Conservation (phyloP, 2,329 filamentous ascomycete species). For the Aspergillus amoenus region DNA sequence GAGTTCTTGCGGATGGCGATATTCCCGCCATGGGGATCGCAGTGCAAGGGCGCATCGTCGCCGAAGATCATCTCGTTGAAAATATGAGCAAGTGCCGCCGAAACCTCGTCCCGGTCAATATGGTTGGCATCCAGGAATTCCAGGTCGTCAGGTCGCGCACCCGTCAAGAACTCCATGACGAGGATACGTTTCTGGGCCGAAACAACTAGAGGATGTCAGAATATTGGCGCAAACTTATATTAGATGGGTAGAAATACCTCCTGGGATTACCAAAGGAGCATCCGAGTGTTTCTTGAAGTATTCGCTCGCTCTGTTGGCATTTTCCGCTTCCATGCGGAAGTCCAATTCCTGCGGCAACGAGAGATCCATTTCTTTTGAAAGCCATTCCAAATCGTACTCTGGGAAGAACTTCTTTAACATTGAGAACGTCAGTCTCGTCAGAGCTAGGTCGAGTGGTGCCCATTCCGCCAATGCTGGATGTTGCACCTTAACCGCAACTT, state of each 20-base stretch:
- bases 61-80: slow-evolving; percentile 99
- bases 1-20: slow-evolving; percentile 83
- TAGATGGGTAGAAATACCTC: slow-evolving; percentile 41
- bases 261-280: slow-evolving; percentile 82
- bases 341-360: slow-evolving; percentile 90
- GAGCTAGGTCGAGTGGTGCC: slow-evolving; percentile 79
- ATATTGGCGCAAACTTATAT: neutral
- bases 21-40: slow-evolving; percentile 95
- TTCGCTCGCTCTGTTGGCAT: slow-evolving; percentile 74
- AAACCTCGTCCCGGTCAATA: slow-evolving; percentile 94
- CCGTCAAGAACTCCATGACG: slow-evolving; percentile 92
- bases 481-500: slow-evolving; percentile 94
- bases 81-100: slow-evolving; percentile 81
- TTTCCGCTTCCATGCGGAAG: slow-evolving; percentile 80
- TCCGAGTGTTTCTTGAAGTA: slow-evolving; percentile 75
- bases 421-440: slow-evolving; percentile 86
- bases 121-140: slow-evolving; percentile 78
- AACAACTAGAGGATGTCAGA: slow-evolving; percentile 57
- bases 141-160: slow-evolving; percentile 83
- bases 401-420: slow-evolving; percentile 92
- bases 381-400: slow-evolving; percentile 95
- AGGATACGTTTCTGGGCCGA: slow-evolving; percentile 88
- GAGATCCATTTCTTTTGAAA: slow-evolving; percentile 87
- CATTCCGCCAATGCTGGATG: slow-evolving; percentile 88
- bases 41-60: slow-evolving; percentile 82